phyloP scores from a whole-genome alignment of 805 yeast genomes.

The Gaillardinia entomophila region DNA sequence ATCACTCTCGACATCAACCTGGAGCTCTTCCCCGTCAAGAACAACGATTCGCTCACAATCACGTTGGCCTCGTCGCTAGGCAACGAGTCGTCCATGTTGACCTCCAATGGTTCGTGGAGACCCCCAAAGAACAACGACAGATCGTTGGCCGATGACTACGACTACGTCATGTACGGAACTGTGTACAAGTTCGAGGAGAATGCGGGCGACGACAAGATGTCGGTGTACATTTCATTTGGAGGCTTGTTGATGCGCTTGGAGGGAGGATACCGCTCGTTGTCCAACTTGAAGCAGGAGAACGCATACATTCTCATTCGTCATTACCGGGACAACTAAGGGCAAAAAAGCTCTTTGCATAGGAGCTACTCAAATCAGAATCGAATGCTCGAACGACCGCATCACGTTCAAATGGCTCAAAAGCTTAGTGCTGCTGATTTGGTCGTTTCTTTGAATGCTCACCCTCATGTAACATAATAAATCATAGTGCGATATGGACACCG shows the following conservation, averaged over 20 bases:
- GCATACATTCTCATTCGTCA: slow-evolving; percentile 86
- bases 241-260: slow-evolving; percentile 91
- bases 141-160: slow-evolving; percentile 92
- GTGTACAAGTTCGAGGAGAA: slow-evolving; percentile 95
- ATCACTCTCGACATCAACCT: slow-evolving; percentile 86
- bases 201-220: slow-evolving; percentile 56
- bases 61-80: slow-evolving; percentile 77
- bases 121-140: slow-evolving; percentile 80
- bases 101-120: slow-evolving; percentile 65
- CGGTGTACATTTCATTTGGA: slow-evolving; percentile 93
- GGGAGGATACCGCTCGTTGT: slow-evolving; percentile 88
- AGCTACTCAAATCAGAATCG: too few species aligned
- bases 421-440: too few species aligned
- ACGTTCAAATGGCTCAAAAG: too few species aligned
- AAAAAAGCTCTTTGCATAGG: too few species aligned
- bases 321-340: slow-evolving; percentile 33
- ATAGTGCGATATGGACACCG: background rate
- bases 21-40: slow-evolving; percentile 81
- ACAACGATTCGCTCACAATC: slow-evolving; percentile 74
- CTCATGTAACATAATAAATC: too few species aligned
- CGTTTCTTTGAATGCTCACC: too few species aligned
- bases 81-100: slow-evolving; percentile 39
- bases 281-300: slow-evolving; percentile 88
- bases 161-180: slow-evolving; percentile 97
- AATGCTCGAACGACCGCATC: too few species aligned